Base-by-base conservation (phyloP, 306 rosid species). In the Luffa aegyptiaca region DNA sequence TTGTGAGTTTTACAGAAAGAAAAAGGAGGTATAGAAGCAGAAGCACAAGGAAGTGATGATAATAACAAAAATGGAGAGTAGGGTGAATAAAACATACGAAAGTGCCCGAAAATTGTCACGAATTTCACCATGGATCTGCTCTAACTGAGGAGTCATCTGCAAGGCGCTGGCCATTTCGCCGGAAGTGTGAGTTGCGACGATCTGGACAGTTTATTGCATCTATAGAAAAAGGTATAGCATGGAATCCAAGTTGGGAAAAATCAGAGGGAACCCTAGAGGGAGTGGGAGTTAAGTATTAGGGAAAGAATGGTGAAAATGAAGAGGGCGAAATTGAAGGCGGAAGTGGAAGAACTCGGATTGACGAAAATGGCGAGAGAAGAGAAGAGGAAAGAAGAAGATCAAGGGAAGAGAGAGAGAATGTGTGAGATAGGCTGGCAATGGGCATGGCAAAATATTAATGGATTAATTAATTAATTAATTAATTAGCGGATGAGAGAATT, bases 121-220 rank as follows among this genome's bases (percentile, higher is more conserved):
- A 86, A 96, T 96, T 91, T 96, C 97, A 33, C 98, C 97, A 58
- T 96, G 96, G 96, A 93, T 96, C 98, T 93, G 99, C 91, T 96
- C 99, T 80, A 96, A 87, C 87, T 93, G 90, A 77, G 98, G 92
- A 48, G 79, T 84, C 99, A 93, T 96, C 73, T 85, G 92, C 86
- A 92, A 89, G 82, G 80, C 86, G 87, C 84, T 59, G 77, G 97
- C 90, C 97, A 92, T 92, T 81, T 82, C 65, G 93, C 87, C 86
- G 85, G 88, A 18, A 64, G 73, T 6, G 81, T 31, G 20, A 44
- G 42, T 16, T 10, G 57, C 52, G 58, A 78, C 5, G 74, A 56
- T 59, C 37, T 36, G 13, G 49, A 37, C 31, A 5, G 80, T 56
- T 56, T 59, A 55, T 26, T 16, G 52, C 75, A 65, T 66, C 76